phyloP scores from a whole-genome alignment of 352 stramenopile genomes.

The Pythium brachiatum region DNA sequence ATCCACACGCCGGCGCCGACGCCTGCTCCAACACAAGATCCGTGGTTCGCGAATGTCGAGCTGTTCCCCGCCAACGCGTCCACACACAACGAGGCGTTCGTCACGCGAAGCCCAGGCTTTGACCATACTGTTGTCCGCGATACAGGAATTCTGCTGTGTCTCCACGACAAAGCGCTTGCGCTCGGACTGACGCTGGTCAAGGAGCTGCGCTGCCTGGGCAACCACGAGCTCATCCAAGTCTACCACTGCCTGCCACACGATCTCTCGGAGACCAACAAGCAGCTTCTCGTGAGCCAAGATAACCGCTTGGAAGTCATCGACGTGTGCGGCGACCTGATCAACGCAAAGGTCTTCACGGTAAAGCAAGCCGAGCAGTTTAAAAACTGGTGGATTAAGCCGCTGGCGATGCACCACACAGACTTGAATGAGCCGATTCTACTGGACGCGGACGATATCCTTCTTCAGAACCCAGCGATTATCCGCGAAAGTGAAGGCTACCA shows the following conservation, averaged over 20 bases:
- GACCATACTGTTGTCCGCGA: constrained; percentile 25
- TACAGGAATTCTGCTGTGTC: constrained; percentile 37
- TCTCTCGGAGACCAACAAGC: constrained; percentile 31
- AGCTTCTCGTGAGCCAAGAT: constrained; percentile 45
- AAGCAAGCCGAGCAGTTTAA: constrained; percentile 31
- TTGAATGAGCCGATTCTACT: constrained; percentile 48
- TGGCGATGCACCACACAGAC: constrained; percentile 52
- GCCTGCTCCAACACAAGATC: not conserved
- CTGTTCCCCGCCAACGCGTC: not conserved
- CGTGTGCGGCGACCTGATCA: constrained; percentile 47
- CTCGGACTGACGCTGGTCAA: constrained; percentile 51
- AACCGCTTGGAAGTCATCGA: constrained; percentile 55
- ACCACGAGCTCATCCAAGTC: constrained; percentile 41
- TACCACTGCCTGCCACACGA: constrained; percentile 44
- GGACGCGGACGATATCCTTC: constrained; percentile 55
- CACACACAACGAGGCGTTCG: constrained; percentile 8
- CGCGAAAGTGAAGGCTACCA: constrained; percentile 36
- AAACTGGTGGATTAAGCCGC: constrained; percentile 66
- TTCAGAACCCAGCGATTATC: constrained; percentile 40
- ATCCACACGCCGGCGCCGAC: not conserved
- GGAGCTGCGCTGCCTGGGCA: constrained; percentile 42
- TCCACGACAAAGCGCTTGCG: constrained; percentile 37
- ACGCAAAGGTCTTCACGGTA: constrained; percentile 7
- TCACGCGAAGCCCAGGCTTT: constrained; percentile 27
- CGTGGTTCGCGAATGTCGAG: not conserved